Conservation (phyloP, 2,329 filamentous ascomycete species). For the Boeremia lycopersici region DNA sequence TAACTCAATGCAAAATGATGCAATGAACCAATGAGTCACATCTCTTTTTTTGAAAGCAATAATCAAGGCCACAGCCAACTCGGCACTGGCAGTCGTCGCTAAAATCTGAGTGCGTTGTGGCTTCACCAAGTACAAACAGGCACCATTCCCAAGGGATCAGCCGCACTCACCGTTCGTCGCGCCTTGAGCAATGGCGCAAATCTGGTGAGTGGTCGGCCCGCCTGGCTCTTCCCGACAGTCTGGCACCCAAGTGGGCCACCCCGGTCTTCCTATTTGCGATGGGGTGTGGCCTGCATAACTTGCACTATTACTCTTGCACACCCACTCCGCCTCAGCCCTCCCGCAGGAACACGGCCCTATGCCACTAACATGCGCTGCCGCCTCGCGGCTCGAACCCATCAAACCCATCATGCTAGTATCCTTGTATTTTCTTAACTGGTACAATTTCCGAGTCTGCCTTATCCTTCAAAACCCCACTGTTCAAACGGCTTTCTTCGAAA, state of each 20-base stretch:
- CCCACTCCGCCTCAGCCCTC: conserved; percentile 29
- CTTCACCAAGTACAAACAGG: conserved; percentile 8
- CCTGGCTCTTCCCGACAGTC: conserved; percentile 40
- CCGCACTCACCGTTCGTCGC: conserved; percentile 33
- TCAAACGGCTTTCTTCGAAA: conserved; percentile 33
- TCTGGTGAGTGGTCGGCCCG: conserved; percentile 44
- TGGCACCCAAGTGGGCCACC: conserved; percentile 26
- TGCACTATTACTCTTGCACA: conserved; percentile 23
- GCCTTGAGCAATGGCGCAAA: conserved; percentile 35
- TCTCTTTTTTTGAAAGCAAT: neutral
- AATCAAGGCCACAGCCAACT: neutral
- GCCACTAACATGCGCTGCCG: conserved; percentile 46
- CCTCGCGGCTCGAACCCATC: conserved; percentile 37
- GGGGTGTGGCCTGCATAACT: conserved; percentile 22
- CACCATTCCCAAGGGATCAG: conserved; percentile 12
- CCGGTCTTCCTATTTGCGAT: conserved; percentile 23
- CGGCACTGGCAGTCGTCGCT: neutral
- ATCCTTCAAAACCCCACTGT: conserved; percentile 40
- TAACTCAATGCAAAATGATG: conserved; percentile 3
- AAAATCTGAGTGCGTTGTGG: conserved; percentile 5
- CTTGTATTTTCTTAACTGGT: conserved; percentile 33
- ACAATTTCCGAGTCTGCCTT: conserved; percentile 48
- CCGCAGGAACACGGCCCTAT: conserved; percentile 38
- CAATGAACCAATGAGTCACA: neutral
- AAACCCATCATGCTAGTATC: conserved; percentile 19